Conservation (phyloP, 169 alveolate species). For the Ichthyophthirius multifiliis region DNA sequence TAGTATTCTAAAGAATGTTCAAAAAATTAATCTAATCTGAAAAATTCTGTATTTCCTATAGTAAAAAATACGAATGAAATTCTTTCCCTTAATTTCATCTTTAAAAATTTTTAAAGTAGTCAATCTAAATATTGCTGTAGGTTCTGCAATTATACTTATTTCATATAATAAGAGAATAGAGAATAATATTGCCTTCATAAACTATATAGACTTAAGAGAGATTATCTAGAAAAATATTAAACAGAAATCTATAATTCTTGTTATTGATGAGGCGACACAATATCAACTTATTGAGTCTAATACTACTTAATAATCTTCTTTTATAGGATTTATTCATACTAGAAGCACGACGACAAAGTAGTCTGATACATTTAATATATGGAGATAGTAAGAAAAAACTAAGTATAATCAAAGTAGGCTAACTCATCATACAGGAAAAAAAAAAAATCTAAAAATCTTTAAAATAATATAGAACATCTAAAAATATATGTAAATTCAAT, state of each 20-base stretch:
- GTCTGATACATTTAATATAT: too few species aligned
- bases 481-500: too few species aligned
- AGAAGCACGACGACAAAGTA: too few species aligned
- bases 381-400: too few species aligned
- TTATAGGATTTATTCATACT: slow-evolving; percentile 22
- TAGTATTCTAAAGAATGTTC: slow-evolving; percentile 26
- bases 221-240: slow-evolving; percentile 12
- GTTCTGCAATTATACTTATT: slow-evolving; percentile 30
- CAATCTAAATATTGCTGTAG: slow-evolving; percentile 32
- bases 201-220: background rate
- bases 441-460: too few species aligned
- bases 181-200: slow-evolving; percentile 11
- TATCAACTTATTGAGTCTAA: slow-evolving; percentile 12
- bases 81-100: slow-evolving; percentile 21
- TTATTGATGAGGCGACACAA: slow-evolving; percentile 34
- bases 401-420: too few species aligned
- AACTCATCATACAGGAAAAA: too few species aligned
- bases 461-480: too few species aligned
- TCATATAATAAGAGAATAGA: slow-evolving; percentile 16
- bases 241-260: slow-evolving; percentile 7
- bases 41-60: too few species aligned
- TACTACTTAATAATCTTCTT: background rate
- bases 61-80: too few species aligned
- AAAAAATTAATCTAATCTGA: slow-evolving; percentile 36
- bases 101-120: slow-evolving; percentile 14